Evolutionary conservation across 2,329 filamentous ascomycete species (phyloP), one percentile per base, ranked within the genome.

Genomic region (Trichoderma brevicompactum): DNA sequence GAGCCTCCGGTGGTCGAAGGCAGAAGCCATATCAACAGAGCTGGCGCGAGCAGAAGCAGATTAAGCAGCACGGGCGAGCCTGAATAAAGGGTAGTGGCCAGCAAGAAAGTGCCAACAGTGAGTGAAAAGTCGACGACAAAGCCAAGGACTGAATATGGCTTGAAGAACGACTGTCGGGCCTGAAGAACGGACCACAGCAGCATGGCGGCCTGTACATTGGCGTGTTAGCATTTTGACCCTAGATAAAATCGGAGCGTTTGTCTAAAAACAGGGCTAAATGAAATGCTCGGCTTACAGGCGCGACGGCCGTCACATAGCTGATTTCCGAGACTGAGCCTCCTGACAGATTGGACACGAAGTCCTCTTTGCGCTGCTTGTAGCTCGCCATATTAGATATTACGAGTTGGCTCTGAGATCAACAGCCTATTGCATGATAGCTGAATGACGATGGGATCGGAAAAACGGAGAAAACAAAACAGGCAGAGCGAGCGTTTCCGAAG

Each of bases 341-440:
- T 7, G 90, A 89, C 36, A 97, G 87, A 76, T 93, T 92, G 63
- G 94, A 97, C 74, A 99, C 95, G 77, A 97, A 97, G 74, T 92
- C 92, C 82, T 96, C 94, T 81, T 99, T 99, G 71, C 90, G 84
- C 73, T 90, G 87, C 80, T 97, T 99, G 82, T 97, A 97, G 78
- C 84, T 89, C 66, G 78, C 77, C 40, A 75, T 55, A 69, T 74
- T 72, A 68, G 79, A 75, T 76, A 81, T 81, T 69, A 64, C 69
- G 69, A 36, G 7, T 50, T 32, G 10, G 40, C 28, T 40, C 3
- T 38, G 15, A 32, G 8, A 49, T 15, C 17, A 43, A 28, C 8
- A 13, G 17, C 43, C 52, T 64, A 64, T 64, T 36, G 61, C 50
- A 56, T 56, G 61, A 34, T 64, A 50, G 43, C 52, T 46, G 32